Conservation (phyloP, 257 asterid species). For the Nicotiana obtusifolia region DNA sequence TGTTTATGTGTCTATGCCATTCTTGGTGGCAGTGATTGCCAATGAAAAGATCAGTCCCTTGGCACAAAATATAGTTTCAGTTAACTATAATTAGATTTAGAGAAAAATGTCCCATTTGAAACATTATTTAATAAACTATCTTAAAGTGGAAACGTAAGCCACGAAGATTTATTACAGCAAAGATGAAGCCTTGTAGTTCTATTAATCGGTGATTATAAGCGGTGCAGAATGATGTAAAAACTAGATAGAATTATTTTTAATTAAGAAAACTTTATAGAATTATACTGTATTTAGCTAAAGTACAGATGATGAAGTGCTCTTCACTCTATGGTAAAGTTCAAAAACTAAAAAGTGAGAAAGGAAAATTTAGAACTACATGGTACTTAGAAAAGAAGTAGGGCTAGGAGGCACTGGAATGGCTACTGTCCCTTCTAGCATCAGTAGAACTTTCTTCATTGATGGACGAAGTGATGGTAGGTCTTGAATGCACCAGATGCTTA, state of each 20-base stretch:
- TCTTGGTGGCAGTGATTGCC: neutral
- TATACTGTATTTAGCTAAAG: neutral
- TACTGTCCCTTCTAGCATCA: slow-evolving; percentile 57
- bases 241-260: neutral
- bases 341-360: neutral
- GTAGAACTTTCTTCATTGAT: slow-evolving; percentile 49
- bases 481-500: slow-evolving; percentile 56
- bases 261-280: neutral
- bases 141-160: neutral
- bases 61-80: neutral
- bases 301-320: neutral
- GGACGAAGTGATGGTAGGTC: slow-evolving; percentile 47
- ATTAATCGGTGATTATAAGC: neutral
- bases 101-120: neutral
- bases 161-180: neutral
- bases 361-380: slow-evolving; percentile 9
- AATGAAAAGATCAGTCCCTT: neutral
- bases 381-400: slow-evolving; percentile 38
- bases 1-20: neutral
- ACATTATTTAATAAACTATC: neutral
- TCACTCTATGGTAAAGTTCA: neutral
- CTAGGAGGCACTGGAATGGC: slow-evolving; percentile 50
- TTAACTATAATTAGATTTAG: neutral
- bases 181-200: neutral
- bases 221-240: neutral